These are phyloP conservation scores for Asterella californica DNA, from an alignment of 225 moss, liverwort and hornwort species.

Conservation along the genomic window DNA sequence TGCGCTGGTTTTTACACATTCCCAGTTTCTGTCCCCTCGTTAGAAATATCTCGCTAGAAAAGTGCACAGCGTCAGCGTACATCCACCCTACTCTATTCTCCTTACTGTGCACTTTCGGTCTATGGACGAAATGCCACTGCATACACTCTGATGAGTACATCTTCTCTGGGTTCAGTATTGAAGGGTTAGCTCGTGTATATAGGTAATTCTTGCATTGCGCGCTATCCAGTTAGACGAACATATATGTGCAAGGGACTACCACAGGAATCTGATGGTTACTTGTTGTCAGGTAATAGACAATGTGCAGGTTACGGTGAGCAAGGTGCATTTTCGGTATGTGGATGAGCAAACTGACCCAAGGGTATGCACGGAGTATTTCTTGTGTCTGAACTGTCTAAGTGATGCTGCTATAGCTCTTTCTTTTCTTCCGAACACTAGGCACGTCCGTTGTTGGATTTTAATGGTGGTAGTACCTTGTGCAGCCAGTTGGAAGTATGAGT, in stretches of 20 bases:
- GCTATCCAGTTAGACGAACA: too few species aligned
- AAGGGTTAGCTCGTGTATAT: too few species aligned
- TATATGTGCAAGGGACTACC: not conserved
- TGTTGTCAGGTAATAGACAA: constrained; percentile 70
- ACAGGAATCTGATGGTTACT: not conserved
- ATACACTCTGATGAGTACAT: too few species aligned
- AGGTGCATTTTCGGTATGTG: constrained; percentile 81
- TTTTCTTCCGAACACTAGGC: not conserved
- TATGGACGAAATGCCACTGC: too few species aligned
- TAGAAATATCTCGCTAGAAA: too few species aligned
- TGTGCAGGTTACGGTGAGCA: constrained; percentile 75
- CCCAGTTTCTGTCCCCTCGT: not conserved
- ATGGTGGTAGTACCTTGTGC: not conserved
- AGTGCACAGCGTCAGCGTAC: too few species aligned
- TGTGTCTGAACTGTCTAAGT: not conserved
- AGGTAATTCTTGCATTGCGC: too few species aligned
- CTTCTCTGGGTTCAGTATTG: too few species aligned
- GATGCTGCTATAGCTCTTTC: not conserved
- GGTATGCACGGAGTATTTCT: constrained; percentile 37
- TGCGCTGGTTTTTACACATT: not conserved
- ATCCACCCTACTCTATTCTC: too few species aligned
- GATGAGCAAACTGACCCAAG: constrained; percentile 80
- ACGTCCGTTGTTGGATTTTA: not conserved
- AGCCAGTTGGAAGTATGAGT: not conserved
- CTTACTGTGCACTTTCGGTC: too few species aligned